Base-by-base conservation (phyloP, 2,329 filamentous ascomycete genomes). In the Cladophialophora psammophila region DNA sequence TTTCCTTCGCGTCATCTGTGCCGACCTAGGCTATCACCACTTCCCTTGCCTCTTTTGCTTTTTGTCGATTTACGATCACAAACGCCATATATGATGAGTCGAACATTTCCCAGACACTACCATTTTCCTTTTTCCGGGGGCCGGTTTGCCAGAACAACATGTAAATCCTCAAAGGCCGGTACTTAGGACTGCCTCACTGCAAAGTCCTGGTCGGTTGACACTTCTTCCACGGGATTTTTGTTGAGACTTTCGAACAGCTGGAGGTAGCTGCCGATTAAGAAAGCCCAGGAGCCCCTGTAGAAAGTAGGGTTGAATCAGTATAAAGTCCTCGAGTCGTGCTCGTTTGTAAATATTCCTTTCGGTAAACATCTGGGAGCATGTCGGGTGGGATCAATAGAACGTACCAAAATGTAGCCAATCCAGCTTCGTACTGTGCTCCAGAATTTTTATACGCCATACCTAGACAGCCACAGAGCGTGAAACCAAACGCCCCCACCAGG, bases 401-500 rank as follows among this genome's bases (percentile, higher is more conserved):
- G 3, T 75, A 79, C 79, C 79, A 80, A 64, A 80, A 80, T 0
- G 78, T 79, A 15, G 85, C 80, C 61, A 88, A 74, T 1, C 79
- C 79, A 12, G 81, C 78, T 52, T 86, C 80, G 69, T 85, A 86
- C 56, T 71, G 64, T 2, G 82, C 80, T 1, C 78, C 79, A 18
- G 76, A 77, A 62, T 79, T 76, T 31, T 74, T 77, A 7, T 74
- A 75, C 10, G 77, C 85, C 61, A 70, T 86, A 0, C 86, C 86
- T 35, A 88, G 73, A 1, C 83, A 86, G n/a, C 85, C 86, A 67
- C 85, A 87, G 0, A 88, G 78, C 5, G 86, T 89, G 73, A 90
- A 90, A 0, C 88, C 88, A 31, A 90, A 72, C 1, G 85, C 84
- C 0, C 89, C 89, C 20, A 90, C 78, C 1, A 89, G 75, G 71